Base-by-base conservation (phyloP, 768 basidiomycete genomes). In the Astraeus odoratus region DNA sequence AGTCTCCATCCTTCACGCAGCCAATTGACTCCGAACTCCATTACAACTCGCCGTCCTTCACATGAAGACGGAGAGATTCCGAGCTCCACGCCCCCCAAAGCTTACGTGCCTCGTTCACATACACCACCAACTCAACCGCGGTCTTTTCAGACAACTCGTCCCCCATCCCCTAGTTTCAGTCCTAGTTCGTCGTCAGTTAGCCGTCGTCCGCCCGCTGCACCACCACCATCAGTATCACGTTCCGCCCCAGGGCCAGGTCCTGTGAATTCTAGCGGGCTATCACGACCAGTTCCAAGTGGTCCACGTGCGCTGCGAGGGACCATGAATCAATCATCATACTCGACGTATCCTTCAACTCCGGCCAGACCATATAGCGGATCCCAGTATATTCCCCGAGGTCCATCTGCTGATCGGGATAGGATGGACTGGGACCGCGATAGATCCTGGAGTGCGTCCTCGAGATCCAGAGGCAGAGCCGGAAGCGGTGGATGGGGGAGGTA, bases 1-100 rank as follows among this genome's bases (percentile, higher is more conserved):
- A 48, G 36, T n/a, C n/a, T n/a, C 39, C 31, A 8, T n/a, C 30
- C 2, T 29, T 25, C 12, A 36, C 51, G n/a, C 13, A 43, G 4
- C 15, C 38, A 7, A 24, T 33, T 44, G 26, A 49, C 51, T 25
- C 50, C 52, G 12, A 52, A 16, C 15, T 27, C 51, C 8, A 44
- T 51, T 31, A 19, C 49, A 35, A 48, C 64, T 7, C 59, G 60
- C n/a, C 59, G 62, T 8, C 55, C 60, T 0, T 69, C 73, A 5
- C 73, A 72, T 22, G 77, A 78, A 55, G 77, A 78, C 33, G 76
- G 76, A 4, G 77, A 78, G 56, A 77, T 78, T 44, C 55, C 55
- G 0, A 70, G 56, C 33, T 58, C 63, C n/a, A 63, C 63, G 7
- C 63, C 62, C n/a, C 60, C 57, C 23, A 67, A 67, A 47, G 49